Evolutionary conservation across 257 asterid genomes (phyloP), one percentile per base, ranked within the genome.

Genomic region (Linaria vulgaris): DNA sequence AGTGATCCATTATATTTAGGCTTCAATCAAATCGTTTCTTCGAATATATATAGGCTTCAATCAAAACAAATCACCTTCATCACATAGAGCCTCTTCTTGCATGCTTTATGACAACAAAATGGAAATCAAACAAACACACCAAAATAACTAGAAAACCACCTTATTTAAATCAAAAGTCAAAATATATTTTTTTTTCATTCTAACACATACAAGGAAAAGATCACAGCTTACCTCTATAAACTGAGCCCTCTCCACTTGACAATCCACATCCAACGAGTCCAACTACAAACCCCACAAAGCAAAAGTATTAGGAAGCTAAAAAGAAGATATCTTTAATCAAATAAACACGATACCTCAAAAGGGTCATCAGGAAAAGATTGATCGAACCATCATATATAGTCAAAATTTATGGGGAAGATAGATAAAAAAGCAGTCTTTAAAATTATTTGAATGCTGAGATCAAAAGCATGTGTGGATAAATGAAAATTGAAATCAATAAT

Each of bases 301-400:
- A 52, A 46, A 43, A 19, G 63, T 11, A 46, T 14, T 5, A 9
- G 1, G 25, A 55, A 27, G 30, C 38, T 0, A 48, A 23, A 48
- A 23, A 59, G 10, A 34, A 1, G 10, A 31, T 16, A 30, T 41
- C 47, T 27, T 48, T 34, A 56, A 38, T 12, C 20, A 45, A 30
- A 25, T 10, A n/a, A 50, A 53, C 58, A 58, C 22, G 45, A 34
- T 70, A 71, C 79, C 84, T 72, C 22, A 51, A 71, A 39, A 53
- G 66, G 78, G 59, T 71, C 69, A 51, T 61, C 62, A 34, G 72
- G 37, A 59, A 65, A 73, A 41, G 34, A 1, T 16, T 16, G 73
- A 65, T 70, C 25, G 68, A 67, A 50, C 27, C 72, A 70, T 69
- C 68, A 46, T 71, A 47, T 25, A 44, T 11, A 41, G 45, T 19